A percentile compares a stretch with the other conserved stretches of the same genome.
Conservation (phyloP, 805 yeast genomes). For the Diddensiella transvaalensis region DNA sequence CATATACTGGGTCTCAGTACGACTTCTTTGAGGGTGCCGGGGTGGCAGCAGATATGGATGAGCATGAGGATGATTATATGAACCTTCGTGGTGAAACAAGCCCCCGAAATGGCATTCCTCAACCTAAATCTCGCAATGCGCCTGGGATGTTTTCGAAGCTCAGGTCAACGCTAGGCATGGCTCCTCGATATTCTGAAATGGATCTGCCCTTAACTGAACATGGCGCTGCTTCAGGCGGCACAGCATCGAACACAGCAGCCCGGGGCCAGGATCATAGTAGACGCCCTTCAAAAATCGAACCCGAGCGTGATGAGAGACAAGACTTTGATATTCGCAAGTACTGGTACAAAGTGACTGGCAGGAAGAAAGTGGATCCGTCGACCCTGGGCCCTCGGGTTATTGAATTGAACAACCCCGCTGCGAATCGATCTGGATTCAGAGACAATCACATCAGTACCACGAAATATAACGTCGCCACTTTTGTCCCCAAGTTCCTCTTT, state of each 20-base stretch:
- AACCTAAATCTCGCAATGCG: slow-evolving; percentile 13
- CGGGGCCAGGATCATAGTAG: neutral
- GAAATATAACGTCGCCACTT: slow-evolving; percentile 89
- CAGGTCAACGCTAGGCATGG: slow-evolving; percentile 27
- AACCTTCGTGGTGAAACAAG: slow-evolving; percentile 6
- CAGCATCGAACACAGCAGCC: neutral
- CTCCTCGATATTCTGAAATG: slow-evolving; percentile 30
- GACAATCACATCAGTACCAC: slow-evolving; percentile 93
- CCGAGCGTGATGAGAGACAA: slow-evolving; percentile 17
- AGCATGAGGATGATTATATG: slow-evolving; percentile 17
- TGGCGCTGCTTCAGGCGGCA: slow-evolving; percentile 10
- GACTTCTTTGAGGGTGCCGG: slow-evolving; percentile 23
- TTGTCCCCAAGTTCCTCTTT: slow-evolving; percentile 87
- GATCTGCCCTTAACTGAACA: slow-evolving; percentile 30
- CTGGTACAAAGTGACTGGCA: slow-evolving; percentile 31
- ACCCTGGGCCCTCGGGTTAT: slow-evolving; percentile 59
- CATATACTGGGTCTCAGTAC: slow-evolving; percentile 4
- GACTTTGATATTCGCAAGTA: slow-evolving; percentile 35
- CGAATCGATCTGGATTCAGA: slow-evolving; percentile 56
- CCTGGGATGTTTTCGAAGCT: slow-evolving; percentile 25
- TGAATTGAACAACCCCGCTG: slow-evolving; percentile 56
- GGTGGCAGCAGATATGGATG: slow-evolving; percentile 19
- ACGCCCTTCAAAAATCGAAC: slow-evolving; percentile 5
- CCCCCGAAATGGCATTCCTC: slow-evolving; percentile 1
- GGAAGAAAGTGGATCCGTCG: slow-evolving; percentile 27